Evolutionary conservation across 2,329 filamentous ascomycete genomes (phyloP), one percentile per base, ranked within the genome.

Genomic region (Purpureocillium lavendulum): DNA sequence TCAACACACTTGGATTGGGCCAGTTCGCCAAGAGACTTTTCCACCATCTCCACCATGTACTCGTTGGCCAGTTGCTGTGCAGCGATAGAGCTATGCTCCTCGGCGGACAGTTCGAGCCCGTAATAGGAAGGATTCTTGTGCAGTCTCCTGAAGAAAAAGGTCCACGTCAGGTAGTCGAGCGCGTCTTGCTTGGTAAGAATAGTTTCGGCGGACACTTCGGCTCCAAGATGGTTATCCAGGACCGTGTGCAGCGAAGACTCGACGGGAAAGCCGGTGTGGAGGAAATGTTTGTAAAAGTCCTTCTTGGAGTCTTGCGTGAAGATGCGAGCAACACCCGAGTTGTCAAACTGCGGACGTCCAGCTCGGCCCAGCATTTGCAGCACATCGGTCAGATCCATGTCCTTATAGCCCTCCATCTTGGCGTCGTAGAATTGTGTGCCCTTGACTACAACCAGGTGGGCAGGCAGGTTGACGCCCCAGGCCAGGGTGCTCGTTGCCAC

Each of bases 121-220:
- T 98, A 98, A 65, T 95, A 98, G 0, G 89, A 94, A 2, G 92
- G 92, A 52, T 98, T 98, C 70, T 98, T 98, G 69, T 98, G 92
- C 30, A 98, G 67, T 10, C 92, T 76, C 3, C 94, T 80, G 74
- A 98, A 98, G 75, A 98, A 98, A 69, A 98, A 98, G 1, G 94
- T 98, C 92, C 94, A 98, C 0, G 92, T 98, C 39, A 98, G 67
- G 57, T 98, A 98, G 61, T 98, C 94, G 4, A 98, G 74, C 1
- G 92, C 92, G 63, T 98, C 92, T 62, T 98, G 92, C 62, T 96
- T 96, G 8, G 88, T 94, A 26, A 83, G 70, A 37, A 98, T 86
- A 1, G 92, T 98, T 49, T 87, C 89, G 1, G 92, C 87, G 1
- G 89, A 94, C 6, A 97, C 81, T 65, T 98, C 92, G 43, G 92